These are phyloP conservation scores for Aspergillus nomiae DNA, from an alignment of 2,329 filamentous ascomycete species.

Conservation along the genomic window DNA sequence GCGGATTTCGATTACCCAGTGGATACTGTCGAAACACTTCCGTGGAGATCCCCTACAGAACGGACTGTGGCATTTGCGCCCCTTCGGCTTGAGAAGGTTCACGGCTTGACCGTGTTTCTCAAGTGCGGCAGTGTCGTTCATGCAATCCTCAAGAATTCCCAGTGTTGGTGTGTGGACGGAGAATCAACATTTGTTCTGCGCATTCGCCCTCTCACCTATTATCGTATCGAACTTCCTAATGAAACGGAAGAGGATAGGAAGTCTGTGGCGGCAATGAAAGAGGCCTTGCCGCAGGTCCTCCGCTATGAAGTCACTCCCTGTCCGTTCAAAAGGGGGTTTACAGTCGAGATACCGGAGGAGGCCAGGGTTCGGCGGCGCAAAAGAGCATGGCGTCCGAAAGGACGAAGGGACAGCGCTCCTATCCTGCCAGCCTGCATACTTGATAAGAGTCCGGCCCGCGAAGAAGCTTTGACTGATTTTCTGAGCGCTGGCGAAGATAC, in stretches of 20 bases:
- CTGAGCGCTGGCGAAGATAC: constrained; percentile 35
- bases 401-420: constrained; percentile 44
- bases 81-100: constrained; percentile 81
- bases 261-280: constrained; percentile 68
- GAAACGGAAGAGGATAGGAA: constrained; percentile 63
- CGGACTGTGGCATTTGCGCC: constrained; percentile 80
- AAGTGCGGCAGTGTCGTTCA: constrained; percentile 82
- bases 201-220: constrained; percentile 80
- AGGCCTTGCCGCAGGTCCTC: constrained; percentile 70
- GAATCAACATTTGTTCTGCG: constrained; percentile 83
- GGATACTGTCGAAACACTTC: constrained; percentile 63
- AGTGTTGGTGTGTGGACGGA: constrained; percentile 91
- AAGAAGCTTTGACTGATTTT: constrained; percentile 23
- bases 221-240: constrained; percentile 82
- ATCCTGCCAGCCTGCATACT: constrained; percentile 17
- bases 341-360: constrained; percentile 70
- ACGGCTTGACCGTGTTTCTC: constrained; percentile 82
- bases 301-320: constrained; percentile 87
- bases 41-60: constrained; percentile 76
- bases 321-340: constrained; percentile 78
- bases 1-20: constrained; percentile 51
- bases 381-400: constrained; percentile 68
- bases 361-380: constrained; percentile 67
- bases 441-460: constrained; percentile 17
- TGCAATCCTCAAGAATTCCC: constrained; percentile 83